phyloP scores from a whole-genome alignment of 2,329 filamentous ascomycete genomes.

The Stachybotrys chlorohalonatus region DNA sequence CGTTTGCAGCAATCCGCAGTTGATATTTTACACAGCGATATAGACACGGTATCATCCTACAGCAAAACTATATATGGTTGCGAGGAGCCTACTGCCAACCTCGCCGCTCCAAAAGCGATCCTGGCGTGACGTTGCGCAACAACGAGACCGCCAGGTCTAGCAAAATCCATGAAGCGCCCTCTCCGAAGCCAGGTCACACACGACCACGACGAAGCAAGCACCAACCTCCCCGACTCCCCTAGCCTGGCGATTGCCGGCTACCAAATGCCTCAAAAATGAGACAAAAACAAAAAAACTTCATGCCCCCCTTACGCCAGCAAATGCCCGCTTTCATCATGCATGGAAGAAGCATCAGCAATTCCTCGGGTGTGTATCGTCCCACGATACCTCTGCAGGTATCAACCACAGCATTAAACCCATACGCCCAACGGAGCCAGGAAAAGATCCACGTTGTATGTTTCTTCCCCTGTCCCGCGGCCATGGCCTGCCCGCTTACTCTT shows the following conservation, averaged over 20 bases:
- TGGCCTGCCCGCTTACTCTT: conserved; percentile 24
- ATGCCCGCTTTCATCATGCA: background rate
- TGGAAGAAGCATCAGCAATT: background rate
- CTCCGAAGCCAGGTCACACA: background rate
- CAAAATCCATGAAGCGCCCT: background rate
- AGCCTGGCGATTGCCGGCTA: background rate
- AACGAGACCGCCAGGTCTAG: background rate
- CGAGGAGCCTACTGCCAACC: background rate
- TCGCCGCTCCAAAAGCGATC: background rate
- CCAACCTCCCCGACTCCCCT: background rate
- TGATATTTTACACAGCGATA: background rate
- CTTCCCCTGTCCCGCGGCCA: background rate
- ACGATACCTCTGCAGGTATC: background rate
- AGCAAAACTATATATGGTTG: background rate
- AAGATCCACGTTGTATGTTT: background rate
- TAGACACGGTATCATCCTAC: background rate
- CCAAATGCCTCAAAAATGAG: background rate
- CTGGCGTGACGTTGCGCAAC: background rate
- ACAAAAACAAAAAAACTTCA: background rate
- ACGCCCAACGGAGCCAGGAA: background rate
- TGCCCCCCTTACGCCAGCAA: background rate
- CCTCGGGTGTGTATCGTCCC: too few species aligned
- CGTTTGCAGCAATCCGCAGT: background rate
- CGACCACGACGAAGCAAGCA: background rate
- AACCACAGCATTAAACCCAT: background rate